Percentiles rank a stretch among this genome's conserved stretches.
Evolutionary conservation across 2,329 filamentous ascomycete genomes (phyloP).

Genomic region (Ophiostoma sp.): DNA sequence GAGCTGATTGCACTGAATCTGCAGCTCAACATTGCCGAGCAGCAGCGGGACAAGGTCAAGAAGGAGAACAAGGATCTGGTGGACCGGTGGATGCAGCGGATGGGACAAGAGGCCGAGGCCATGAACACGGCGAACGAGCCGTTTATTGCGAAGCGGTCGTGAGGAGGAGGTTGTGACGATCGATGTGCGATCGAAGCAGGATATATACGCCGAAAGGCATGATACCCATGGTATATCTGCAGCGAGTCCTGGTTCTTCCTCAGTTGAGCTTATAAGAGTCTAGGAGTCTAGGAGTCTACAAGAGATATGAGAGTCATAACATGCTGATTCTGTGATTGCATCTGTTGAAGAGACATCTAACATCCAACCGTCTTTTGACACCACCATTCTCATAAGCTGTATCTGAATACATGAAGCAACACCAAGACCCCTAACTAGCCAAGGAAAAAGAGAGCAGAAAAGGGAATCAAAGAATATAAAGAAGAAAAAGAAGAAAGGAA

Average conservation of each 20-base stretch:
- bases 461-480: background rate
- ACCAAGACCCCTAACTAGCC: background rate
- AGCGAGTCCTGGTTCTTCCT: background rate
- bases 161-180: background rate
- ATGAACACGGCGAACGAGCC: slow-evolving; percentile 68
- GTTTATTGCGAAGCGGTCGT: slow-evolving; percentile 28
- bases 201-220: background rate
- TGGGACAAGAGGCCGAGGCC: slow-evolving; percentile 77
- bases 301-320: background rate
- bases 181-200: background rate
- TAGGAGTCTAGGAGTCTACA: too few relatives aligned
- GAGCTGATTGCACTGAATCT: slow-evolving; percentile 84
- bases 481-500: background rate
- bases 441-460: too few relatives aligned
- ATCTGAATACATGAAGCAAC: background rate
- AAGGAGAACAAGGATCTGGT: slow-evolving; percentile 85
- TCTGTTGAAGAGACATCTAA: slow-evolving; percentile 6
- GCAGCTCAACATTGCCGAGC: slow-evolving; percentile 80
- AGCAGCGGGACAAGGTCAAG: slow-evolving; percentile 65
- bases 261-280: background rate
- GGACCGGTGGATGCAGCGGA: slow-evolving; percentile 83
- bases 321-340: background rate
- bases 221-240: slow-evolving; percentile 6
- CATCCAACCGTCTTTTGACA: slow-evolving; percentile 6
- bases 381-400: background rate